These are phyloP conservation scores for Creolimax fragrantissima DNA, from an alignment of 78 protist genomes.

Conservation along the genomic window DNA sequence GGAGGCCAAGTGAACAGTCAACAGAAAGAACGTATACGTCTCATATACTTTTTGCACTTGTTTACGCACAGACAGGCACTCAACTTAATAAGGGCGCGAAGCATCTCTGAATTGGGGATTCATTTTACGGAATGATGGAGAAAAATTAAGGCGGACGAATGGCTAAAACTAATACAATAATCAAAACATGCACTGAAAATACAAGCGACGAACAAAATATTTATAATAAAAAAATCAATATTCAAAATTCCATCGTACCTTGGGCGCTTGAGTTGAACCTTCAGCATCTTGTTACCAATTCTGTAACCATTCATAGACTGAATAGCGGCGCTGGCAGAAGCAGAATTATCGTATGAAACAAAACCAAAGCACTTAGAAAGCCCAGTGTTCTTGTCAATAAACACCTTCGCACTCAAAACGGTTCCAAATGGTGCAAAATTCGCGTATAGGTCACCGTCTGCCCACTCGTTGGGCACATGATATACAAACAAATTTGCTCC, in stretches of 20 bases:
- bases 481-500: conserved; percentile 66
- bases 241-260: not conserved
- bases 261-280: conserved; percentile 59
- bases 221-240: not conserved
- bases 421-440: conserved; percentile 56
- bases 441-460: conserved; percentile 39
- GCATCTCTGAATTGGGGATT: not conserved
- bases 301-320: conserved; percentile 48
- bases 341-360: conserved; percentile 55
- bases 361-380: conserved; percentile 74
- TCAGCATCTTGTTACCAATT: conserved; percentile 55
- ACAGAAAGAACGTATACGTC: not conserved
- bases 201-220: not conserved
- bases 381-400: conserved; percentile 54
- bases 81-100: conserved; percentile 1
- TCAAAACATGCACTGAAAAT: not conserved
- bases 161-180: not conserved
- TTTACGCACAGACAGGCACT: not conserved
- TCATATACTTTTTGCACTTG: not conserved
- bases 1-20: not conserved
- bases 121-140: not conserved
- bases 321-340: conserved; percentile 56
- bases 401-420: conserved; percentile 61
- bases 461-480: conserved; percentile 56
- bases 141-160: not conserved